These are phyloP conservation scores for Knoxdaviesia proteae DNA, from an alignment of 2,329 filamentous ascomycete species.

Conservation along the genomic window DNA sequence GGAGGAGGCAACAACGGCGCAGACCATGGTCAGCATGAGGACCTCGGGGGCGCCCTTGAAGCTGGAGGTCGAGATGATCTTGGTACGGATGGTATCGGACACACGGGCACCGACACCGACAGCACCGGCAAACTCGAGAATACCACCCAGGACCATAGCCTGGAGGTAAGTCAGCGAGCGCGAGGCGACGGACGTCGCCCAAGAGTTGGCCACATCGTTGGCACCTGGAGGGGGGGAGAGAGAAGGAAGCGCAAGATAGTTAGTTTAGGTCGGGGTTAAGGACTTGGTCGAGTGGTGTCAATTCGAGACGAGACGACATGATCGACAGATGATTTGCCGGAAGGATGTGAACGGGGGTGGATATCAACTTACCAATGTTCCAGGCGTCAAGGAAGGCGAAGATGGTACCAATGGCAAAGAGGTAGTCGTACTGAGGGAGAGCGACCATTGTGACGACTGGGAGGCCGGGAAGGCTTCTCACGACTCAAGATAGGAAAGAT, in stretches of 20 bases:
- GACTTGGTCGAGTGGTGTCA: too few species aligned
- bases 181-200: conserved; percentile 24
- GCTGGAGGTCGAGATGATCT: conserved; percentile 20
- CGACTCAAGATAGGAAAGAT: too few species aligned
- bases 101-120: conserved; percentile 16
- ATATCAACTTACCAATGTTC: conserved; percentile 27
- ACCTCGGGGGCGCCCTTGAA: conserved; percentile 23
- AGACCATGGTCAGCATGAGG: conserved; percentile 32
- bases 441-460: conserved; percentile 10
- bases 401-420: conserved; percentile 32
- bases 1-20: conserved; percentile 27
- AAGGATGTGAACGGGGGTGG: too few species aligned
- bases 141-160: conserved; percentile 20
- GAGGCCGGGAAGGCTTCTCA: too few species aligned
- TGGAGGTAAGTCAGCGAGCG: conserved; percentile 24
- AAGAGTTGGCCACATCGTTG: conserved; percentile 28
- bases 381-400: conserved; percentile 37
- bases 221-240: conserved; percentile 13
- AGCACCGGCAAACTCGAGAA: conserved; percentile 23
- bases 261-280: too few species aligned
- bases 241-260: too few species aligned
- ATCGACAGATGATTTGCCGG: too few species aligned
- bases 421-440: conserved; percentile 29
- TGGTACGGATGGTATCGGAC: conserved; percentile 24
- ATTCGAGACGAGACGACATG: too few species aligned